Conservation (phyloP, 164 flowering plant species). For the Litsea cubeba region DNA sequence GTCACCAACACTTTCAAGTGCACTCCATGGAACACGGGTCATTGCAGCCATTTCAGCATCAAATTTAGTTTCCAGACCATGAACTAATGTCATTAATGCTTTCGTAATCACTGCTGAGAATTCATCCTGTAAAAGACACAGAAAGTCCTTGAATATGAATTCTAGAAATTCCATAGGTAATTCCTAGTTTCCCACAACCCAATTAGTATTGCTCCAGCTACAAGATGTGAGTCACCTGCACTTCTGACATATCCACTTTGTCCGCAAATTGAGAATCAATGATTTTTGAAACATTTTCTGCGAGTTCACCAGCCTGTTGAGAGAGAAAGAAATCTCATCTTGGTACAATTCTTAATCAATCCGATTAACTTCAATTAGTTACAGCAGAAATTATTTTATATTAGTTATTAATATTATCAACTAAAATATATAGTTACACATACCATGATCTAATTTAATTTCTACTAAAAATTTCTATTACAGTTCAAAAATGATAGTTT, state of each 20-base stretch:
- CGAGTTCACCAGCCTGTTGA: conserved; percentile 80
- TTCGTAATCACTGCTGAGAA: conserved; percentile 87
- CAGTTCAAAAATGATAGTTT: background rate
- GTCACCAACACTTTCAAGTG: conserved; percentile 98
- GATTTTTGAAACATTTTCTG: conserved; percentile 84
- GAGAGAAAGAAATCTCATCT: conserved; percentile 4
- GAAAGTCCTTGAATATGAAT: background rate
- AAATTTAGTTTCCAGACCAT: conserved; percentile 92
- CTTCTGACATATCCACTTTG: conserved; percentile 90
- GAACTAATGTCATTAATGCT: conserved; percentile 82
- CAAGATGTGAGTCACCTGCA: conserved; percentile 51
- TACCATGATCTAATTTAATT: background rate
- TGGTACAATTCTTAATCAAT: background rate
- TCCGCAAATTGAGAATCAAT: conserved; percentile 74
- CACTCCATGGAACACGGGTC: conserved; percentile 97
- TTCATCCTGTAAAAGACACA: conserved; percentile 68
- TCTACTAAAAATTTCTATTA: background rate
- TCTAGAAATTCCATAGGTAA: background rate
- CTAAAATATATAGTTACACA: background rate
- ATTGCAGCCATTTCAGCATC: conserved; percentile 97
- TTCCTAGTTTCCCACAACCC: too few species aligned
- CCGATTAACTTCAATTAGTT: background rate
- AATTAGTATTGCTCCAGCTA: background rate
- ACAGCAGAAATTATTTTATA: background rate
- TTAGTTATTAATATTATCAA: background rate